These are phyloP conservation scores for Leavenworthia alabamica DNA, from an alignment of 345 rosid species.

Conservation along the genomic window DNA sequence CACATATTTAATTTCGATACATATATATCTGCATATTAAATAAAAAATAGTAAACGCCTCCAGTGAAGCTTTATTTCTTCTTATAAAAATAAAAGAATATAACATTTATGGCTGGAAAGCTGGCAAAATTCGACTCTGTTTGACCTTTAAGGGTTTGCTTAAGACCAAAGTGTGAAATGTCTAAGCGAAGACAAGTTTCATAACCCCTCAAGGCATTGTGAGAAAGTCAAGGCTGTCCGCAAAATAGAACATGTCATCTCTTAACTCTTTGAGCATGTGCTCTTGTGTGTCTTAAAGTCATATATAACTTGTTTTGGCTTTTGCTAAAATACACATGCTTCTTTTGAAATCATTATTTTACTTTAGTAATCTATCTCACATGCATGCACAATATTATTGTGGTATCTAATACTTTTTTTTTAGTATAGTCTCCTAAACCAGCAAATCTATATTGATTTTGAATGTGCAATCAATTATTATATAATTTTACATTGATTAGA, in stretches of 20 bases:
- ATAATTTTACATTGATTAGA: no score
- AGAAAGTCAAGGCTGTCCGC: constrained; percentile 33
- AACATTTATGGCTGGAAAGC: constrained; percentile 24
- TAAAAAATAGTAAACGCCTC: background rate
- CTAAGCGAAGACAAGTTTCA: constrained; percentile 26
- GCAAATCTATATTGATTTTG: background rate
- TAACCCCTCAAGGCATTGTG: constrained; percentile 16
- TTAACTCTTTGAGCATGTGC: constrained; percentile 27
- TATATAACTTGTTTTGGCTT: constrained; percentile 22
- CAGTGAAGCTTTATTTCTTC: constrained; percentile 9
- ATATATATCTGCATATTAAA: background rate
- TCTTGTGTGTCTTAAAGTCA: constrained; percentile 31
- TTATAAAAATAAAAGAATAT: background rate
- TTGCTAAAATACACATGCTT: constrained; percentile 26
- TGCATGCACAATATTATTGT: constrained; percentile 24
- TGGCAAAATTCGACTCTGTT: constrained; percentile 9
- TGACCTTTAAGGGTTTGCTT: constrained; percentile 31
- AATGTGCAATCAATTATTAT: background rate
- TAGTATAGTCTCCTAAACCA: background rate
- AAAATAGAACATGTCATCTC: constrained; percentile 28
- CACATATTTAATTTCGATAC: background rate
- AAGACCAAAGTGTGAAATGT: constrained; percentile 29
- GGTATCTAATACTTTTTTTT: background rate
- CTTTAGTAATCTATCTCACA: constrained; percentile 27
- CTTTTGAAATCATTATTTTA: constrained; percentile 24